Base-by-base conservation (phyloP, 768 basidiomycete genomes). In the Sarcodon aspratus region DNA sequence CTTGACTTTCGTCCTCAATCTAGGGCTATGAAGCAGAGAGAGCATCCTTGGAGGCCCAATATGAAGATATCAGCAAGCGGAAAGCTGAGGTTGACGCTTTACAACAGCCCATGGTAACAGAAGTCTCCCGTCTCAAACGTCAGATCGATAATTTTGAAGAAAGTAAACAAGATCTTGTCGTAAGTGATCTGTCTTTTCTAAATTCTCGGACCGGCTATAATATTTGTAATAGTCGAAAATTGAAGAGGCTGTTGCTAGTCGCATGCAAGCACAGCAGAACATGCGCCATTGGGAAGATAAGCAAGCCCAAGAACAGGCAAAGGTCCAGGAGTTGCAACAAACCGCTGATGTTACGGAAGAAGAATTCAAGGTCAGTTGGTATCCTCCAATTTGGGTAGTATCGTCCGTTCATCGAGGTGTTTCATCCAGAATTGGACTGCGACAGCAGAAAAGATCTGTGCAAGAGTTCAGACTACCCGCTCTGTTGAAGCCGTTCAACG, bases 361-460 rank as follows among this genome's bases (percentile, higher is more conserved):
- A 48, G 85, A 91, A 58, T 85, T 81, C 53, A 62, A 66, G 58
- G 86, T 83, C 54, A 12, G 73, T 46, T 31, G 33, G 11, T 7
- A 27, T 40, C 15, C n/a, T 36, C 12, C 17, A 51, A 27, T 9
- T 34, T 34, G 35, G 17, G 18, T 45, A 34, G 5, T 12, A 9
- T 27, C 21, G 5, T 27, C 21, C 21, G 21, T 27, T 27, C 21
- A 27, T 27, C 21, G 21, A 27, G 21, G 21, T 27, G 21, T 42
- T 17, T 42, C 40, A 42, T 17, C 13, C 15, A 87, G 76, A 69
- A 68, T 18, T 90, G 85, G 85, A 78, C 77, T 2, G 66, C 59
- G 3, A 75, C 75, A 37, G 91, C 89, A 12, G 61, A 69, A 17
- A 62, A 79, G 57, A 81, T 78, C 56, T 89, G 82, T 50, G 71